phyloP scores from a whole-genome alignment of 371 early-diverging fungal species.

The Chytridium lagenaria region DNA sequence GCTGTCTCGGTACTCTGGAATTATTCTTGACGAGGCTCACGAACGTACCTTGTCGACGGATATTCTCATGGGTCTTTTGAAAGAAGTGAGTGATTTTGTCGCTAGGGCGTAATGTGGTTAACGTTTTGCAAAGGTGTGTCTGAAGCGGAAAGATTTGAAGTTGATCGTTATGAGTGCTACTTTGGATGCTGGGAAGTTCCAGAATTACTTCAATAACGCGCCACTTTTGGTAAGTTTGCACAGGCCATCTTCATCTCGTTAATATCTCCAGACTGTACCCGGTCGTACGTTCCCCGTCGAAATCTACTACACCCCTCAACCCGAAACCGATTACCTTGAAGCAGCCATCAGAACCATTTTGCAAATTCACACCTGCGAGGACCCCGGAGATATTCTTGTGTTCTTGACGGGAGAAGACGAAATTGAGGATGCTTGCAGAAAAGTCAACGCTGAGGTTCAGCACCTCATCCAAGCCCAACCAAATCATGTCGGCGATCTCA shows the following conservation, averaged over 20 bases:
- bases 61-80: slow-evolving; percentile 94
- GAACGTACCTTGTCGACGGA: slow-evolving; percentile 86
- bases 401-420: slow-evolving; percentile 96
- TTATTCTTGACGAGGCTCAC: slow-evolving; percentile 99
- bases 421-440: slow-evolving; percentile 85
- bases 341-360: slow-evolving; percentile 84
- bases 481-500: slow-evolving; percentile 69
- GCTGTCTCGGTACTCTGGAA: slow-evolving; percentile 83
- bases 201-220: slow-evolving; percentile 80
- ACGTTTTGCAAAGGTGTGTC: slow-evolving; percentile 45
- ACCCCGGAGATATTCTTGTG: slow-evolving; percentile 84
- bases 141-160: slow-evolving; percentile 75
- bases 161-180: slow-evolving; percentile 95
- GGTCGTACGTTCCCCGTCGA: slow-evolving; percentile 93
- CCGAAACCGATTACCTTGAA: slow-evolving; percentile 87
- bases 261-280: slow-evolving; percentile 62
- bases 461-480: slow-evolving; percentile 58
- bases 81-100: slow-evolving; percentile 61
- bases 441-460: slow-evolving; percentile 72
- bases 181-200: slow-evolving; percentile 86
- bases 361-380: slow-evolving; percentile 84
- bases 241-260: slow-evolving; percentile 12
- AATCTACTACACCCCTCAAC: slow-evolving; percentile 86
- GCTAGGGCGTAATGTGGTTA: slow-evolving; percentile 22
- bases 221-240: slow-evolving; percentile 57